Evolutionary conservation across 192 early-diverging fungal species (phyloP).

Genomic region (Coemansia sp.): DNA sequence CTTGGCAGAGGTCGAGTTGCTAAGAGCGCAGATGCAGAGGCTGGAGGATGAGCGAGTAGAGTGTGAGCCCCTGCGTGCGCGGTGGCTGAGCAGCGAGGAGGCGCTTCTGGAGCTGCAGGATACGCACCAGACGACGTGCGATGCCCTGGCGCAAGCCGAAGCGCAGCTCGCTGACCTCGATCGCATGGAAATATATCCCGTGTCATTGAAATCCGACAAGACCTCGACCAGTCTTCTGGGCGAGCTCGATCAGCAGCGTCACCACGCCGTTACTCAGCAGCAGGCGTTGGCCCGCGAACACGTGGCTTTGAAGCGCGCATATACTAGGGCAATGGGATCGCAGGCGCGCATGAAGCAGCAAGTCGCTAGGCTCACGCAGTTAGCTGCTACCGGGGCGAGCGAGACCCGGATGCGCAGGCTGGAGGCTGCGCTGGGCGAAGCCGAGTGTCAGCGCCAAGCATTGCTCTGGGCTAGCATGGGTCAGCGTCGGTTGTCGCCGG

Average conservation of each 20-base stretch:
- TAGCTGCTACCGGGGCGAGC: slow-evolving; percentile 37
- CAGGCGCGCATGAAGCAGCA: slow-evolving; percentile 55
- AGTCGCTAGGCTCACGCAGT: slow-evolving; percentile 47
- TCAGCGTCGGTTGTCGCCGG: slow-evolving; percentile 20
- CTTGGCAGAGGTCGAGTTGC: slow-evolving; percentile 28
- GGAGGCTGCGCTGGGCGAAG: slow-evolving; percentile 51
- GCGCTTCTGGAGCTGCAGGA: slow-evolving; percentile 48
- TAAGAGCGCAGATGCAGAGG: slow-evolving; percentile 22
- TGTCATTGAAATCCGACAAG: slow-evolving; percentile 23
- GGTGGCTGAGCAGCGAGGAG: slow-evolving; percentile 45
- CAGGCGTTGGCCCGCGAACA: slow-evolving; percentile 40
- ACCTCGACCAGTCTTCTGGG: slow-evolving; percentile 49
- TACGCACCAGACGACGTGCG: slow-evolving; percentile 42
- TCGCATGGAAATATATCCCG: slow-evolving; percentile 9
- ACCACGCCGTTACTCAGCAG: slow-evolving; percentile 35
- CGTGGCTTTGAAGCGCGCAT: slow-evolving; percentile 36
- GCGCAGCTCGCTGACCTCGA: slow-evolving; percentile 42
- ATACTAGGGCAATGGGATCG: slow-evolving; percentile 26
- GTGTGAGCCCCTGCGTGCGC: slow-evolving; percentile 50
- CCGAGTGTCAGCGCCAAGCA: slow-evolving; percentile 51
- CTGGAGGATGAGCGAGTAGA: slow-evolving; percentile 32
- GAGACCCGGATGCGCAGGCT: slow-evolving; percentile 48
- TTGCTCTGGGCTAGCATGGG: slow-evolving; percentile 46
- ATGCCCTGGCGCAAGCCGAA: slow-evolving; percentile 40
- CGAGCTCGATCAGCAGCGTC: slow-evolving; percentile 45